Evolutionary conservation across 1,139 yeast genomes (phyloP), one percentile per base, ranked within the genome.

Genomic region (Nadsonia starkeyi-henricii): DNA sequence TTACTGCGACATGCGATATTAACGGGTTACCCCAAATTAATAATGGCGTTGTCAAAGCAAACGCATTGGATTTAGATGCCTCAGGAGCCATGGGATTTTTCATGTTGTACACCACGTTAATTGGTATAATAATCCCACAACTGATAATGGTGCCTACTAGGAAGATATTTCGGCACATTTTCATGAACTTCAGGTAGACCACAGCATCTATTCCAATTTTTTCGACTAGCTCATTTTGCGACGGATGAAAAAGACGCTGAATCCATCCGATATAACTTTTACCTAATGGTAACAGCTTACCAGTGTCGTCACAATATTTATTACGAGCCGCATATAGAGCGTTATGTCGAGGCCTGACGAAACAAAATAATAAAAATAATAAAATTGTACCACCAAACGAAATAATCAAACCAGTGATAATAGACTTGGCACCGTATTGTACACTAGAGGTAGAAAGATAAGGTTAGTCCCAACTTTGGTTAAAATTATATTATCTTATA

Each of bases 151-250:
- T 55, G 18, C 67, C 51, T 5, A 61, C 49, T 13, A 58, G 44
- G 48, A 67, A 66, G 19, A 65, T 53, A 53, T 62, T 58, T 18
- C 69, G 58, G 47, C 62, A 55, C 69, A 68, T 64, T 20, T 53
- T 54, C 44, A 59, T 54, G 47, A 66, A 64, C 41, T 63, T 56
- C 20, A 68, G 53, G 50, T 58, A 66, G 2, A 66, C 55, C 2
- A 62, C 65, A 12, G 70, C 69, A 48, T 68, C 72, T 20, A 68
- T 55, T 2, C 72, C 72, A 9, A n/a, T 48, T n/a, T 55, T 51
- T 2, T 57, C 58, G 2, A 62, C 53, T 41, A 65, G 49, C 33
- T 59, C 62, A 1, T 55, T 56, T 41, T 65, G 68, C 20, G 52
- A 52, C 17, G 57, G 49, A 2, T 42, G 43, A 48, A 57, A 57